phyloP scores from a whole-genome alignment of 768 basidiomycete genomes.

The Steccherinum ochraceum region DNA sequence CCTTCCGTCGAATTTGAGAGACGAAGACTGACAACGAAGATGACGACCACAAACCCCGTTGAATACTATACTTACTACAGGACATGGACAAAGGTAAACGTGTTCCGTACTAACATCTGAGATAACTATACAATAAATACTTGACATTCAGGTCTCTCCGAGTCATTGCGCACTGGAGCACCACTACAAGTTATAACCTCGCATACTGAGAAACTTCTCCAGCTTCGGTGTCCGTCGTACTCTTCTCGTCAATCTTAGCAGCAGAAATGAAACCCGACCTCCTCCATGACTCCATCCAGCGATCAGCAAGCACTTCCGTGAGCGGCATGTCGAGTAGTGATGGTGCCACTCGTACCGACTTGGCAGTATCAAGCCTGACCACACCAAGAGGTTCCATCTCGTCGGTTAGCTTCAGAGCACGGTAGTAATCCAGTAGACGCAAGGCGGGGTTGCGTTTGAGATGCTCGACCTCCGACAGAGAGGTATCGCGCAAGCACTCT shows the following conservation, averaged over 20 bases:
- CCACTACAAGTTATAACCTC: too few relatives aligned
- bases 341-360: neutral
- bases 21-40: too few relatives aligned
- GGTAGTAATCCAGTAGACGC: conserved; percentile 19
- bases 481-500: conserved; percentile 3
- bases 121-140: too few relatives aligned
- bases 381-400: conserved; percentile 6
- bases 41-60: too few relatives aligned
- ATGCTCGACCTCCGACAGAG: conserved; percentile 1
- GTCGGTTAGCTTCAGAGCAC: neutral
- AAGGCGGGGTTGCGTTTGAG: conserved; percentile 15
- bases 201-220: neutral
- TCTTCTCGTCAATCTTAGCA: neutral
- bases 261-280: neutral
- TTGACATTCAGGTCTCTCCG: too few relatives aligned
- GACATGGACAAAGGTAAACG: too few relatives aligned
- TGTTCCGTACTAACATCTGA: too few relatives aligned
- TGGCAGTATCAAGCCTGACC: neutral
- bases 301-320: neutral
- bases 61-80: too few relatives aligned
- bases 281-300: neutral
- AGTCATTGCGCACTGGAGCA: too few relatives aligned
- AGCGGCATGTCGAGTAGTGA: neutral
- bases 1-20: too few relatives aligned
- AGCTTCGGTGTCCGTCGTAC: neutral